phyloP scores from a whole-genome alignment of 2,329 filamentous ascomycete species.

The Claviceps sorghi region DNA sequence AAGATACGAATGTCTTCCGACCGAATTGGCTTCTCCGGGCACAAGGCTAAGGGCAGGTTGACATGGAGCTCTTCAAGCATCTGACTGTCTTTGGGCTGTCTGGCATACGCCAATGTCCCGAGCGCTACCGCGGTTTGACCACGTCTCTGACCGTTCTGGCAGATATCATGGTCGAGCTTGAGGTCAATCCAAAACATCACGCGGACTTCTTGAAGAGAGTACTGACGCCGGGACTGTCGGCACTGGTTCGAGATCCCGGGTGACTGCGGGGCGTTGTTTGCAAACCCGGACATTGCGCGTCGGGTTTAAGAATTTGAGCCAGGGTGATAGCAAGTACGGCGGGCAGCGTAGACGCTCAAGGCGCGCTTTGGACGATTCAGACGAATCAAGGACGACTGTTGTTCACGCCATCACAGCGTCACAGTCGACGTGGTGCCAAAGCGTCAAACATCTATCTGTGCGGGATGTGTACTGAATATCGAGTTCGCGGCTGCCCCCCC shows the following conservation, averaged over 20 bases:
- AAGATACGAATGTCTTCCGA: background rate
- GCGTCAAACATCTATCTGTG: no score
- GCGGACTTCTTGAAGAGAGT: background rate
- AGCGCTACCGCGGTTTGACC: background rate
- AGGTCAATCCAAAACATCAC: background rate
- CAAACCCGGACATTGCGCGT: background rate
- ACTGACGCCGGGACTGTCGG: background rate
- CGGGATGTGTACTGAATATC: no score
- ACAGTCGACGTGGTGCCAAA: no score
- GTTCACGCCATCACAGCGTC: no score
- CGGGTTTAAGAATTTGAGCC: background rate
- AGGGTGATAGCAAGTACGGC: no score
- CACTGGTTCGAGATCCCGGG: background rate
- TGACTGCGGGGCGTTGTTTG: background rate
- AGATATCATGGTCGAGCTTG: background rate
- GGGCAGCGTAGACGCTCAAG: no score
- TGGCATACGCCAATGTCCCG: background rate
- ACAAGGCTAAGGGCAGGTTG: background rate
- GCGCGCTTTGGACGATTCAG: no score
- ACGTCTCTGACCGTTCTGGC: background rate
- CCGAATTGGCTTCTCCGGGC: background rate
- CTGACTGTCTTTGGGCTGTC: background rate
- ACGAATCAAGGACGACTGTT: no score
- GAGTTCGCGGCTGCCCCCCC: no score
- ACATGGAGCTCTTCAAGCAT: background rate